Base-by-base conservation (phyloP, 2,329 filamentous ascomycete genomes). In the Penicillium olsonii region DNA sequence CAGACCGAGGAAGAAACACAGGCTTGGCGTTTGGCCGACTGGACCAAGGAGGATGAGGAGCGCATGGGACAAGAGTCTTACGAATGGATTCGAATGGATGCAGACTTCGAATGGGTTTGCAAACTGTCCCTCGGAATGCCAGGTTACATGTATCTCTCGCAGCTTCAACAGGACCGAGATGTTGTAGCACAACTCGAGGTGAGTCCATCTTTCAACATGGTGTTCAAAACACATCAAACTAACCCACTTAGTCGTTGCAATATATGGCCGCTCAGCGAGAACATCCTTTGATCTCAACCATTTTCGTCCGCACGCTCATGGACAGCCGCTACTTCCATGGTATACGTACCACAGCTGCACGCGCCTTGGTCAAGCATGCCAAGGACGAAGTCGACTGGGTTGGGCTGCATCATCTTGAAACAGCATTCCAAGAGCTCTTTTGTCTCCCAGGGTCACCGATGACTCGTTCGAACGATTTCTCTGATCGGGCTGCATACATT, bases 61-160 rank as follows among this genome's bases (percentile, higher is more conserved):
- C 85, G 85, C 63, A 97, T 99, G 92, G 90, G 94, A 48, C 85
- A 91, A 56, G 94, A 99, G 67, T 95, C 90, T 0, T 99, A 96
- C 64, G 94, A 99, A 68, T 99, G 95, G 94, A 95, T 99, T 60
- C 87, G 94, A 17, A 88, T 97, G 74, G 94, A 99, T 69, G 92
- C 92, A 14, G 95, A 99, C 71, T 97, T 97, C 60, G 94, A 99
- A 69, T 99, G 94, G 94, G 86, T 96, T 50, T 94, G 88, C 71
- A 87, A 87, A 59, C 88, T 95, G 70, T 85, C 87, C 53, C 75
- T 87, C 41, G 87, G 86, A 55, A 90, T 96, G 80, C 90, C 90
- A 38, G 84, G 90, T 4, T 97, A 97, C 77, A 99, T 99, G 95
- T 96, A 94, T 68, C 84, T 96, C 50, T 96, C 94, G 18, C 94